phyloP scores from a whole-genome alignment of 108 stramenopile species.

The Cyclostephanos invisitatus region DNA sequence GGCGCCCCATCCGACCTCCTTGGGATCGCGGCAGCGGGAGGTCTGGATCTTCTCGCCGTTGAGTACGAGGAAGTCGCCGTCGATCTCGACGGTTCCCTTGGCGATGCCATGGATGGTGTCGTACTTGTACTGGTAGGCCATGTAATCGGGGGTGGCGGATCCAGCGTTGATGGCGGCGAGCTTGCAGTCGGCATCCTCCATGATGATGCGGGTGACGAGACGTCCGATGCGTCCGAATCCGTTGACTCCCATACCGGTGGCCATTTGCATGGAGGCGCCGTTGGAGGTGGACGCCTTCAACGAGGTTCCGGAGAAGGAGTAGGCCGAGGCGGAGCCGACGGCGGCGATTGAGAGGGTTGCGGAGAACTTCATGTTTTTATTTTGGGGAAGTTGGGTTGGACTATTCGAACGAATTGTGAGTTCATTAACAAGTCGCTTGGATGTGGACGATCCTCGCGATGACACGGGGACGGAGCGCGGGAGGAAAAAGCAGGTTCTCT shows the following conservation, averaged over 20 bases:
- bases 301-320: constrained; percentile 76
- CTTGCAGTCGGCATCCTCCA: constrained; percentile 86
- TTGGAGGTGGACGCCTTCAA: constrained; percentile 63
- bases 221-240: constrained; percentile 99
- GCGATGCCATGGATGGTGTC: constrained; percentile 98
- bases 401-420: constrained; percentile 15
- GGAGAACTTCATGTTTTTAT: constrained; percentile 89
- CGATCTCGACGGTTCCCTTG: constrained; percentile 94
- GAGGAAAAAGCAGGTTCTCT: not conserved
- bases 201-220: constrained; percentile 97
- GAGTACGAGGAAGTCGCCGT: constrained; percentile 95
- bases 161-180: constrained; percentile 95
- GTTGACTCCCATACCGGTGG: constrained; percentile 91
- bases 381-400: constrained; percentile 17
- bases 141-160: constrained; percentile 95
- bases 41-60: constrained; percentile 93
- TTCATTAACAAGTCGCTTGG: not conserved
- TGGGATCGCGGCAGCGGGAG: constrained; percentile 93
- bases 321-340: constrained; percentile 73
- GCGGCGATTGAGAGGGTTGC: constrained; percentile 60
- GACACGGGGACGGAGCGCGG: not conserved
- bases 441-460: not conserved
- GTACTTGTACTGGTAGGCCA: constrained; percentile 99
- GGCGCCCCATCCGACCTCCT: constrained; percentile 93
- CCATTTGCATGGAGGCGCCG: constrained; percentile 76